Conservation (phyloP, 169 alveolate genomes). For the Cyclospora cayetanensis region DNA sequence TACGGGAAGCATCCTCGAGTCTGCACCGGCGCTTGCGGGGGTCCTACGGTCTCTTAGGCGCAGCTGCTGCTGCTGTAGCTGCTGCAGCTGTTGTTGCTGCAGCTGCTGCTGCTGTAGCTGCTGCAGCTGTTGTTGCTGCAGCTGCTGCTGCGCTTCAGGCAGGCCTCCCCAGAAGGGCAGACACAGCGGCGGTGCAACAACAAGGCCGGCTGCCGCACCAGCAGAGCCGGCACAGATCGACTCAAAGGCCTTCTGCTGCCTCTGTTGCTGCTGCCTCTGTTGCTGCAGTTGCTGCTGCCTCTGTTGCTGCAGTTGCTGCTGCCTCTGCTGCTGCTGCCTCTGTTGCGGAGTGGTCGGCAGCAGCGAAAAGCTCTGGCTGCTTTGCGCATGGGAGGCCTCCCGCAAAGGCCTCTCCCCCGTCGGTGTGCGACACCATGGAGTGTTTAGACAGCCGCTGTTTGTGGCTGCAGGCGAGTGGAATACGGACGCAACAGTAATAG, state of each 20-base stretch:
- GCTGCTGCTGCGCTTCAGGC: not conserved
- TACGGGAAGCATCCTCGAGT: not conserved
- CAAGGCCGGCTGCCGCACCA: not conserved
- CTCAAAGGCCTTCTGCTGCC: not conserved
- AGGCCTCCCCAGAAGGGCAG: too few species aligned
- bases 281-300: not conserved
- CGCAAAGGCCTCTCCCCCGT: not conserved
- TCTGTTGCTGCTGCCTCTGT: not conserved
- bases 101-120: not conserved
- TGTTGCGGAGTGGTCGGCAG: too few species aligned
- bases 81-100: slow-evolving; percentile 1
- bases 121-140: not conserved
- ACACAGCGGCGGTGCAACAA: not conserved
- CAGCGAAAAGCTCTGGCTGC: not conserved
- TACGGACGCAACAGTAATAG: not conserved
- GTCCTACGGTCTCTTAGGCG: not conserved
- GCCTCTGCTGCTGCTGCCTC: not conserved
- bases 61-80: not conserved
- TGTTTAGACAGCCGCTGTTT: not conserved
- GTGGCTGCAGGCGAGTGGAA: not conserved
- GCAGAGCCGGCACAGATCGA: not conserved
- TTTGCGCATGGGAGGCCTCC: not conserved
- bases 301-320: not conserved
- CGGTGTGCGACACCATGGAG: not conserved
- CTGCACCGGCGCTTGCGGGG: too few species aligned